Evolutionary conservation across 352 stramenopile genomes (phyloP).

Genomic region (Phytophthora sp.): DNA sequence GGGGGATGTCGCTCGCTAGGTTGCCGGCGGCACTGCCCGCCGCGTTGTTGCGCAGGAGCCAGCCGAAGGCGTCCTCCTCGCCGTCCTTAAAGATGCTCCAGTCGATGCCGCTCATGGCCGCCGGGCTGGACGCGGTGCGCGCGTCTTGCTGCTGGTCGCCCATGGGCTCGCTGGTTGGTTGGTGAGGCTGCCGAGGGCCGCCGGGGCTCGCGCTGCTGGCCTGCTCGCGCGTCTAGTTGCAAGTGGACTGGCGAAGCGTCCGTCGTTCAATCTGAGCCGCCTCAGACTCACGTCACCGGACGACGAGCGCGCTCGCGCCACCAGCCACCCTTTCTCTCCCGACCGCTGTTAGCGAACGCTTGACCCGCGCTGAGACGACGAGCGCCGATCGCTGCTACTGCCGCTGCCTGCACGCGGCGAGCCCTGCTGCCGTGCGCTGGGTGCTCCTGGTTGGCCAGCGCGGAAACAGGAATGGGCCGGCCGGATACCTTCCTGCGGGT

Average conservation of each 20-base stretch:
- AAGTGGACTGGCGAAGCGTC: no score
- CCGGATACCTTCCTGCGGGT: conserved; percentile 1
- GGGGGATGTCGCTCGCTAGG: conserved; percentile 30
- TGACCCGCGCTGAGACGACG: no score
- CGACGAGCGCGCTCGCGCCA: neutral
- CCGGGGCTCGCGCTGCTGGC: neutral
- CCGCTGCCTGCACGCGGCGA: no score
- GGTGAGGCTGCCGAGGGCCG: no score
- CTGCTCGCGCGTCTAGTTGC: no score
- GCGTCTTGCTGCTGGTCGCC: conserved; percentile 17
- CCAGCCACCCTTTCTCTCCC: no score
- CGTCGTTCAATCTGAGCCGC: conserved; percentile 23
- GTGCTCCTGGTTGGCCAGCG: conserved; percentile 9
- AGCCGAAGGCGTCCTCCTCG: conserved; percentile 64
- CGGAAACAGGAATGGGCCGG: neutral
- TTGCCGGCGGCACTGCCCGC: neutral
- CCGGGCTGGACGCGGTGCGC: conserved; percentile 12
- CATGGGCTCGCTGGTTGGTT: no score
- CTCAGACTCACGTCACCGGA: conserved; percentile 22
- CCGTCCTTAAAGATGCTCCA: conserved; percentile 75
- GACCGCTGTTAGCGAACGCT: no score
- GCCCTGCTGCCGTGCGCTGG: neutral
- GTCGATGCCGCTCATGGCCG: conserved; percentile 58
- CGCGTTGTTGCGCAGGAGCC: conserved; percentile 54
- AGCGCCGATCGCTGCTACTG: no score